Percentiles rank a stretch among this genome's conserved stretches.
Evolutionary conservation across 176 grass and related monocot species (phyloP).

Genomic region (Sorghum bicolor): Sorghum_bicolor_NCBIv3 NC_012879.2:7444501-7445000

Average conservation of each 20-base stretch:
- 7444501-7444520: not conserved
- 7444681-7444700: slow-evolving; percentile 33
- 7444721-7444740: slow-evolving; percentile 94
- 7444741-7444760: slow-evolving; percentile 89
- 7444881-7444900: slow-evolving; percentile 7
- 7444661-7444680: slow-evolving; percentile 67
- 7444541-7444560: slow-evolving; percentile 13
- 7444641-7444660: slow-evolving; percentile 53
- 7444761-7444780: slow-evolving; percentile 70
- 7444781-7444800: slow-evolving; percentile 84
- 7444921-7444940: not conserved
- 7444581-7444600: slow-evolving; percentile 26
- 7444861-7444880: not conserved
- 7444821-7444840: slow-evolving; percentile 94
- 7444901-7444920: not conserved
- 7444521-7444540: not conserved
- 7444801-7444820: slow-evolving; percentile 92
- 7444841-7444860: slow-evolving; percentile 99
- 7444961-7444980: not conserved
- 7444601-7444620: slow-evolving; percentile 28
- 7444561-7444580: slow-evolving; percentile 19
- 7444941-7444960: not conserved
- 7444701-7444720: slow-evolving; percentile 50
- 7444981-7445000: not conserved
- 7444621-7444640: slow-evolving; percentile 44